phyloP scores from a whole-genome alignment of 352 stramenopile genomes.

The Phytophthora macrochlamydospora region DNA sequence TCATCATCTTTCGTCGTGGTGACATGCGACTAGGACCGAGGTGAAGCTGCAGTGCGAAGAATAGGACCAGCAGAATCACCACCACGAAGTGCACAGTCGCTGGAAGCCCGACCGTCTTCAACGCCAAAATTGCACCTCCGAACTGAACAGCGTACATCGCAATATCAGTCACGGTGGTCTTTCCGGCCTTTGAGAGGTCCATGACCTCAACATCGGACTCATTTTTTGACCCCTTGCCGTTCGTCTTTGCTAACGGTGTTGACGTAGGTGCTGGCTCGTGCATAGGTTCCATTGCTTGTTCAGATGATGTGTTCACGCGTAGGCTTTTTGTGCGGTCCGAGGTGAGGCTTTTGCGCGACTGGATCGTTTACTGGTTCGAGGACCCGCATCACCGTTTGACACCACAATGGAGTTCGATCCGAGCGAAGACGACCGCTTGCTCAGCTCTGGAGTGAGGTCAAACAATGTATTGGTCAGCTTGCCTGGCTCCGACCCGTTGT shows the following conservation, averaged over 20 bases:
- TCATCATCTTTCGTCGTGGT: slow-evolving; percentile 70
- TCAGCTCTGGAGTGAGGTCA: slow-evolving; percentile 16
- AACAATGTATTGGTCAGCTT: slow-evolving; percentile 59
- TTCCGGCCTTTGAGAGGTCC: slow-evolving; percentile 27
- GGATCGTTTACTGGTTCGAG: not conserved
- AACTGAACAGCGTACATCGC: slow-evolving; percentile 58
- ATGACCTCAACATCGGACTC: slow-evolving; percentile 9
- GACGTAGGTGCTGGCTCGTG: not conserved
- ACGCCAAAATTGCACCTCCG: slow-evolving; percentile 46
- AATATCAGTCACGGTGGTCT: slow-evolving; percentile 47
- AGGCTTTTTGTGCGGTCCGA: slow-evolving; percentile 5
- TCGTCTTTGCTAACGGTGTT: slow-evolving; percentile 1
- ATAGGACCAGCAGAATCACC: slow-evolving; percentile 52
- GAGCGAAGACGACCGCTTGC: slow-evolving; percentile 19
- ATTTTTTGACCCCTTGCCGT: not conserved
- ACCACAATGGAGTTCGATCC: slow-evolving; percentile 1
- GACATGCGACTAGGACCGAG: slow-evolving; percentile 66
- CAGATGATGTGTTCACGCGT: slow-evolving; percentile 5
- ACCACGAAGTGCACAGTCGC: slow-evolving; percentile 47
- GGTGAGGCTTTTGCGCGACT: not conserved
- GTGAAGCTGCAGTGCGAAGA: slow-evolving; percentile 57
- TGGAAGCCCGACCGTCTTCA: slow-evolving; percentile 54
- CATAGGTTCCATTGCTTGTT: not conserved
- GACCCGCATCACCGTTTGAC: slow-evolving; percentile 2
- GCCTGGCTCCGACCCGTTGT: slow-evolving; percentile 36